These are phyloP conservation scores for Tuber melanosporum DNA, from an alignment of 495 filamentous ascomycete species.

Conservation along the genomic window DNA sequence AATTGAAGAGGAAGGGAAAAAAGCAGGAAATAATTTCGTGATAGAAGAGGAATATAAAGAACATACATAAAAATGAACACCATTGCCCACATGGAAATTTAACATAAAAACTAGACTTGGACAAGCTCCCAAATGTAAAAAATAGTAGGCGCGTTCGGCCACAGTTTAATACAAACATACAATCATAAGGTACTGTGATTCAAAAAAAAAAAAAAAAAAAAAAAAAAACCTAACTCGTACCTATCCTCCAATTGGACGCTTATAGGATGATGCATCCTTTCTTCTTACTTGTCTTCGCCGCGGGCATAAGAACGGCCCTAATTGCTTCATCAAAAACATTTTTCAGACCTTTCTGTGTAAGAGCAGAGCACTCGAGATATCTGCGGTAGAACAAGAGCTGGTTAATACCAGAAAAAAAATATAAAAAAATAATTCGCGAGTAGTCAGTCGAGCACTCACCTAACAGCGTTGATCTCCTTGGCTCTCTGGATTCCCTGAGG, in stretches of 20 bases:
- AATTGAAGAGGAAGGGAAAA: conserved; percentile 18
- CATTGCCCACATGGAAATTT: conserved; percentile 39
- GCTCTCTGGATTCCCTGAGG: conserved; percentile 76
- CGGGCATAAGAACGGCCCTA: conserved; percentile 44
- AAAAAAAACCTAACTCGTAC: neutral
- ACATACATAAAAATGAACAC: conserved; percentile 31
- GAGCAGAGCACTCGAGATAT: conserved; percentile 95
- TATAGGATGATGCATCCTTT: conserved; percentile 30
- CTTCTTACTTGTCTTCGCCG: conserved; percentile 22
- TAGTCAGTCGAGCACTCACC: conserved; percentile 6
- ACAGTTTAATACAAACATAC: conserved; percentile 2
- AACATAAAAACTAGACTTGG: conserved; percentile 20
- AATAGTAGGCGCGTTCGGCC: neutral
- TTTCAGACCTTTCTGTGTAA: conserved; percentile 93
- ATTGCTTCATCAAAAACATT: conserved; percentile 98
- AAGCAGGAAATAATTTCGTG: conserved; percentile 21
- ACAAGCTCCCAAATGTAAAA: conserved; percentile 11
- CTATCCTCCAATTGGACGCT: neutral
- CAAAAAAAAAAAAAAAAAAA: neutral
- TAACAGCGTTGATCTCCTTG: conserved; percentile 75
- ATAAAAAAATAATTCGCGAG: neutral
- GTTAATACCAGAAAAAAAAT: neutral
- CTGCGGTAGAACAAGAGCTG: conserved; percentile 50
- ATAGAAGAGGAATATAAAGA: conserved; percentile 15
- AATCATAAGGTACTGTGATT: conserved; percentile 6